Evolutionary conservation across 306 rosid genomes (phyloP).

Genomic region (Gynostemma pentaphyllum): DNA sequence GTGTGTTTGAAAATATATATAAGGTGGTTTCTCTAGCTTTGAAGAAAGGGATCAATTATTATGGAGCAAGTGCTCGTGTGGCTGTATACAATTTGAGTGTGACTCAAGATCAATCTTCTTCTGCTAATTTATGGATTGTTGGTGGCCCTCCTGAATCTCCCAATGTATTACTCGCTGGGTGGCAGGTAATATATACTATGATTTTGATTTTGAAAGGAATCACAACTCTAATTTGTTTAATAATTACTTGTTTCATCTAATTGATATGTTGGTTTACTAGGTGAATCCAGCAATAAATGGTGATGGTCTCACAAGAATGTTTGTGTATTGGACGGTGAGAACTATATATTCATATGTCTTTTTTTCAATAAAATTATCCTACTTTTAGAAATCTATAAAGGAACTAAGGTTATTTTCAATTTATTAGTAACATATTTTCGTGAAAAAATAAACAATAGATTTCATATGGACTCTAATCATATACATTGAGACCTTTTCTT

Average conservation of each 20-base stretch:
- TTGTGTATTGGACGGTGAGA: conserved; percentile 16
- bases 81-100: conserved; percentile 3
- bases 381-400: too few species aligned
- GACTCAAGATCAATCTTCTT: conserved; percentile 1
- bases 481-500: too few species aligned
- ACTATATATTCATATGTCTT: too few species aligned
- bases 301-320: neutral
- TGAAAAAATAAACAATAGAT: too few species aligned
- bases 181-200: conserved; percentile 3
- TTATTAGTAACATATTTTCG: too few species aligned
- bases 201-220: too few species aligned
- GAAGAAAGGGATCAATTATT: neutral
- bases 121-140: neutral
- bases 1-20: too few species aligned
- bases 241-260: too few species aligned
- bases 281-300: neutral
- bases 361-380: neutral
- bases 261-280: too few species aligned
- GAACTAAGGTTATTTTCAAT: too few species aligned
- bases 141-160: neutral
- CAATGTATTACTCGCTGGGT: neutral
- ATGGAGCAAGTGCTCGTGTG: neutral
- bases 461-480: too few species aligned
- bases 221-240: neutral
- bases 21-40: conserved; percentile 1